phyloP scores from a whole-genome alignment of 768 basidiomycete species.

The Leucocoprinus sp. region DNA sequence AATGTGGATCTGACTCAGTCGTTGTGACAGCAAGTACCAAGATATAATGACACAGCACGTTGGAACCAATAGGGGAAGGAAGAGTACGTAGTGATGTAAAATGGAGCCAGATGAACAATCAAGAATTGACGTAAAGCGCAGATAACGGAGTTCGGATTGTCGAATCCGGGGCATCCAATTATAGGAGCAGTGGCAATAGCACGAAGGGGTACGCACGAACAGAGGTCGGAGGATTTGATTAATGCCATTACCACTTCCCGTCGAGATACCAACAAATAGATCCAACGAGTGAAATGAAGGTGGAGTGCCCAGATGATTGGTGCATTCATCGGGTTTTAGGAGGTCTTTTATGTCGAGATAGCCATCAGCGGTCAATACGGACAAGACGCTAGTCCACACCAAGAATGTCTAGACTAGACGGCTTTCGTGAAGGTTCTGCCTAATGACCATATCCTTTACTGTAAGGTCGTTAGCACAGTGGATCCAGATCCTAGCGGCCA shows the following conservation, averaged over 20 bases:
- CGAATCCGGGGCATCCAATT: background rate
- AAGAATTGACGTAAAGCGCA: too few relatives aligned
- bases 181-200: background rate
- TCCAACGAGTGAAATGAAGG: background rate
- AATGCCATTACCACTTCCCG: background rate
- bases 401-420: conserved; percentile 31
- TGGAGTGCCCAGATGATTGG: background rate
- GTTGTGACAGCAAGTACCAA: too few relatives aligned
- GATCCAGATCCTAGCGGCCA: background rate
- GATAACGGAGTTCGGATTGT: too few relatives aligned
- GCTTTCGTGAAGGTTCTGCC: conserved; percentile 48
- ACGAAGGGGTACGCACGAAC: background rate
- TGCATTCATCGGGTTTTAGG: background rate
- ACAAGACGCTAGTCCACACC: background rate
- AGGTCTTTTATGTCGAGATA: background rate
- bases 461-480: conserved; percentile 3
- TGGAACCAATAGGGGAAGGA: too few relatives aligned
- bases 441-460: conserved; percentile 66
- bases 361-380: background rate
- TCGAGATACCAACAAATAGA: background rate
- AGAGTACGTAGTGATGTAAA: too few relatives aligned
- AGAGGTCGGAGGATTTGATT: background rate
- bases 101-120: too few relatives aligned
- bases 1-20: background rate
- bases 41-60: too few relatives aligned